Evolutionary conservation across 768 basidiomycete species (phyloP), one percentile per base, ranked within the genome.

Genomic region (Bullera alba): DNA sequence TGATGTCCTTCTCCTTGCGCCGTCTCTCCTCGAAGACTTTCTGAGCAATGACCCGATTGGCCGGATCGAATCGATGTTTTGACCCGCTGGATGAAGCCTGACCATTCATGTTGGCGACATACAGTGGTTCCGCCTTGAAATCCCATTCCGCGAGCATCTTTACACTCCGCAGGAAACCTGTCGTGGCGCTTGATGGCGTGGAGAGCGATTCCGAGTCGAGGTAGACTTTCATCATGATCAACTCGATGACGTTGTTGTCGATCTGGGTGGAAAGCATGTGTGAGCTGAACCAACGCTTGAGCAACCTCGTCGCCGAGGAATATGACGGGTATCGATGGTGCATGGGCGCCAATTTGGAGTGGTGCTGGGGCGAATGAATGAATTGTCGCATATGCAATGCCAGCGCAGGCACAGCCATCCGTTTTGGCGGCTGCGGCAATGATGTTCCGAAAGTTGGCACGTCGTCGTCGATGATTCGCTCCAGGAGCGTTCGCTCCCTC

Each of bases 231-330:
- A 89, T 87, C 69, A 87, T 88, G 35, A 99, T 70, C 16, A 97
- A 75, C 71, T 99, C 95, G 29, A 87, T 79, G 0, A 80, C 83
- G 68, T 96, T 89, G 51, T 82, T 79, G 5, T 79, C 78, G 46
- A 96, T 76, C 58, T 88, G 85, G 0, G 77, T 73, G 3, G 79
- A 77, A 28, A 97, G 78, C 50, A 95, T 78, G 67, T 99, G 95
- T 5, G 85, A 76, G 0, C 86, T 82, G 47, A 97, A 76, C 95
- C 95, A 99, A 36, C 93, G 80, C 75, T 96, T 93, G 44, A 87
- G 80, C 15, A 97, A 78, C 32, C 95, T 79, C 15, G 87, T 85
- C 0, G 92, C 90, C 7, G 85, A 82, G 2, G 88, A 78, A 71
- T 83, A 95, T 10, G 90, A 86, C 0, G 81, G 71, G 63, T 81